Evolutionary conservation across 148 eudicot genomes (phyloP).

Genomic region (Arctostaphylos glauca): DNA sequence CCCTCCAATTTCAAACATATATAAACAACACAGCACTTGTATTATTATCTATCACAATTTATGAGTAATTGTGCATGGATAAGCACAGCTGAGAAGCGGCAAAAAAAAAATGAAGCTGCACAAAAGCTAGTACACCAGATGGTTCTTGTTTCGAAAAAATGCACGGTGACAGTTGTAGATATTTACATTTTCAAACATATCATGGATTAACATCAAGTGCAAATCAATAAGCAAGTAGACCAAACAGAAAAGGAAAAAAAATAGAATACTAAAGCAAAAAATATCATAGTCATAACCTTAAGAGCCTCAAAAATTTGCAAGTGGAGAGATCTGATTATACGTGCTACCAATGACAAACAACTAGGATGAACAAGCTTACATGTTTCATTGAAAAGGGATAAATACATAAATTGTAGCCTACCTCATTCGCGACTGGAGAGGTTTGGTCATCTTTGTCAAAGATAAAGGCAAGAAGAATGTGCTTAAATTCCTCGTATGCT

Average conservation of each 20-base stretch:
- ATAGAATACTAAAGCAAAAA: not conserved
- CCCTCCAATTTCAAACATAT: not conserved
- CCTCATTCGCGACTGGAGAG: slow-evolving; percentile 88
- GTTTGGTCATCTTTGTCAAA: slow-evolving; percentile 73
- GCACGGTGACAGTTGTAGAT: not conserved
- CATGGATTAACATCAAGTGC: not conserved
- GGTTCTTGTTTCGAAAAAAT: not conserved
- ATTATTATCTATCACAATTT: not conserved
- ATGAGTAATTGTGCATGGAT: not conserved
- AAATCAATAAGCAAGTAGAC: not conserved
- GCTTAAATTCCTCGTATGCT: slow-evolving; percentile 99
- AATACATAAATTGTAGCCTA: slow-evolving; percentile 19
- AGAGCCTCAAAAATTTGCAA: not conserved
- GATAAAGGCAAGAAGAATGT: slow-evolving; percentile 73
- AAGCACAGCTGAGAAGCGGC: not conserved
- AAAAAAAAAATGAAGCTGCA: not conserved
- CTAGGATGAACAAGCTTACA: not conserved
- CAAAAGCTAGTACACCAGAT: not conserved
- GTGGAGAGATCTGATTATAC: not conserved
- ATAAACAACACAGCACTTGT: not conserved
- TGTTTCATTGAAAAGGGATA: not conserved
- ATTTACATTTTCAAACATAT: not conserved
- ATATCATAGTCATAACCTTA: not conserved
- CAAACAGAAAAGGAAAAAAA: not conserved
- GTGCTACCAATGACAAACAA: not conserved